Percentiles rank a stretch among this genome's conserved stretches.
These are phyloP conservation scores for Neoscytalidium dimidiatum DNA, from an alignment of 2,329 filamentous ascomycete species.

Conservation along the genomic window DNA sequence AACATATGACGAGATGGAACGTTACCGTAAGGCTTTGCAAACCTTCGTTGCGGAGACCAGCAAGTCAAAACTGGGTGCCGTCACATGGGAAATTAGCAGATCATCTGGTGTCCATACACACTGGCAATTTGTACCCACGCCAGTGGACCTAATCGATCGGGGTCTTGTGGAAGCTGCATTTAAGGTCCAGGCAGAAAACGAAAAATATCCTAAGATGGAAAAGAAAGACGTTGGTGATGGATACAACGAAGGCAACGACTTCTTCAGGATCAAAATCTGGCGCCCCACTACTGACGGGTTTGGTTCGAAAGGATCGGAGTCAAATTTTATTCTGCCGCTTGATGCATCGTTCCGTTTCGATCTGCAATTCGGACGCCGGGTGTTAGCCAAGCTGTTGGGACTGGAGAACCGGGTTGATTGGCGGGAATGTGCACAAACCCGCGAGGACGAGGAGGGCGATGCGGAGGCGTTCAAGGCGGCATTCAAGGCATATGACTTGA, in stretches of 20 bases:
- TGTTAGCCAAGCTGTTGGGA: constrained; percentile 83
- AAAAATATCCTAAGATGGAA: constrained; percentile 58
- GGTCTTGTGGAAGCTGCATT: constrained; percentile 87
- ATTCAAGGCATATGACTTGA: constrained; percentile 85
- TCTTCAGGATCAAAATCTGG: constrained; percentile 84
- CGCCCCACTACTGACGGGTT: constrained; percentile 48
- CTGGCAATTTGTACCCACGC: constrained; percentile 88
- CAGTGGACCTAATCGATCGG: constrained; percentile 65
- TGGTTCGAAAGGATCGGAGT: constrained; percentile 58
- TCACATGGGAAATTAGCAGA: constrained; percentile 92
- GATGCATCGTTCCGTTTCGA: constrained; percentile 76
- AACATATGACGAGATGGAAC: constrained; percentile 78
- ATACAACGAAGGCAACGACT: constrained; percentile 56
- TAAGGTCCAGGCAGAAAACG: constrained; percentile 81
- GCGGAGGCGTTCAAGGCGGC: constrained; percentile 76
- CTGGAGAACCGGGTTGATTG: constrained; percentile 79
- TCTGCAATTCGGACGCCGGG: constrained; percentile 83
- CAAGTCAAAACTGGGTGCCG: constrained; percentile 67
- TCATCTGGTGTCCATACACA: constrained; percentile 81
- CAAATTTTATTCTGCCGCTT: constrained; percentile 73
- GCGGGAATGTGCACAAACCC: constrained; percentile 78
- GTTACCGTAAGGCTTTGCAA: constrained; percentile 76
- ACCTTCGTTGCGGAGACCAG: constrained; percentile 79
- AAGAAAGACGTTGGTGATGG: constrained; percentile 44
- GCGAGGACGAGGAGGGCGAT: constrained; percentile 77